A percentile compares a stretch with the other conserved stretches of the same genome.
phyloP scores from a whole-genome alignment of 192 early-diverging fungal genomes.

The Backusella luteola region DNA sequence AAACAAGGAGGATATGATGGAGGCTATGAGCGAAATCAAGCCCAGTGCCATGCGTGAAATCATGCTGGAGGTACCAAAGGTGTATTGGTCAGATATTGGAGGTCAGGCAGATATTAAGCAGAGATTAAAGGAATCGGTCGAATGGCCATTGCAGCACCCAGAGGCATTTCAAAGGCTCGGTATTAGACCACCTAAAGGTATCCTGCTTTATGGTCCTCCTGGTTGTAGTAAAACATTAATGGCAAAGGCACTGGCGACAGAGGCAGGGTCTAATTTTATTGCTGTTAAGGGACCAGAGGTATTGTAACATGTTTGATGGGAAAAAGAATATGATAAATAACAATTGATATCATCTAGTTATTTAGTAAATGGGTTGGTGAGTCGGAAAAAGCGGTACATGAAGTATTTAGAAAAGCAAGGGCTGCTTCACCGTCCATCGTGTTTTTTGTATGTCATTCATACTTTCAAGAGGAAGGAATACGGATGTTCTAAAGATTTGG shows the following conservation, averaged over 20 bases:
- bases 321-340: not conserved
- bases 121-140: slow-evolving; percentile 90
- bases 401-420: slow-evolving; percentile 93
- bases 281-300: slow-evolving; percentile 98
- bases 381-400: slow-evolving; percentile 93
- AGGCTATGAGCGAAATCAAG: slow-evolving; percentile 52
- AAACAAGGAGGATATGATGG: slow-evolving; percentile 52
- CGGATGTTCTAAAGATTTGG: not conserved
- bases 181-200: slow-evolving; percentile 95
- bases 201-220: slow-evolving; percentile 97
- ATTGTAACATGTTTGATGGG: not conserved
- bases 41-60: slow-evolving; percentile 91
- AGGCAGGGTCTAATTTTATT: slow-evolving; percentile 95
- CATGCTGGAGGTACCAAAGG: slow-evolving; percentile 89
- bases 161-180: slow-evolving; percentile 86
- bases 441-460: slow-evolving; percentile 84
- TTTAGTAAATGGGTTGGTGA: slow-evolving; percentile 99
- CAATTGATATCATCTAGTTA: slow-evolving; percentile 48
- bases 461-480: not conserved
- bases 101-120: slow-evolving; percentile 92
- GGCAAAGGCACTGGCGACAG: slow-evolving; percentile 96
- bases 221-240: slow-evolving; percentile 98
- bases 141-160: slow-evolving; percentile 97
- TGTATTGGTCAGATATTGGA: slow-evolving; percentile 92
- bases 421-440: slow-evolving; percentile 94